Evolutionary conservation across 305 asterid species (phyloP).

Genomic region (Withania somnifera): DNA sequence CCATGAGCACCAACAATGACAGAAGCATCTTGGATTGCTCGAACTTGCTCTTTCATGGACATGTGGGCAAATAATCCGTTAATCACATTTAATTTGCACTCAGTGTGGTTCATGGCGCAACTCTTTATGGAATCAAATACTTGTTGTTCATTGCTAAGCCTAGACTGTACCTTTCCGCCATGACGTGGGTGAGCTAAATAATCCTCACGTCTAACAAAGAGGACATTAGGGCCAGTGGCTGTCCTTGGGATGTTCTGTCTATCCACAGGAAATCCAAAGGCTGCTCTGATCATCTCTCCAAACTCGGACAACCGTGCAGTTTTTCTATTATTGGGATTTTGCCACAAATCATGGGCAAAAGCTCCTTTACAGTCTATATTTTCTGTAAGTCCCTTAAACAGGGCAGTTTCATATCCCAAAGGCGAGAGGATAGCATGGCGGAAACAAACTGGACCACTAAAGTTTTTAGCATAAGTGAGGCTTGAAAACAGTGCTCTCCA

Average conservation of each 20-base stretch:
- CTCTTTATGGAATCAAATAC: constrained; percentile 49
- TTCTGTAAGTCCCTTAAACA: constrained; percentile 74
- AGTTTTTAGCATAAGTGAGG: constrained; percentile 75
- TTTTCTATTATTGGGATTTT: constrained; percentile 42
- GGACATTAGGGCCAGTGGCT: constrained; percentile 43
- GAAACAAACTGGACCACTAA: constrained; percentile 59
- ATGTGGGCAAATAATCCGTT: constrained; percentile 93
- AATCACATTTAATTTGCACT: constrained; percentile 49
- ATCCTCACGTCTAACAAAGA: constrained; percentile 91
- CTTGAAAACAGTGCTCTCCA: constrained; percentile 85
- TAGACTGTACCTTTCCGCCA: constrained; percentile 71
- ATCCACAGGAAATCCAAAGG: constrained; percentile 60
- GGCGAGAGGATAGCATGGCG: constrained; percentile 84
- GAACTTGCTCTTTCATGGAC: constrained; percentile 93
- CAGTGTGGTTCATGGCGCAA: constrained; percentile 47
- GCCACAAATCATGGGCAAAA: constrained; percentile 53
- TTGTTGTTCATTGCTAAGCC: constrained; percentile 76
- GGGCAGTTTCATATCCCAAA: constrained; percentile 85
- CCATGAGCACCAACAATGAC: constrained; percentile 95
- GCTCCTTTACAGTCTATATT: constrained; percentile 58
- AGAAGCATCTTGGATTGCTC: constrained; percentile 76
- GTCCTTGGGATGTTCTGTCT: constrained; percentile 26
- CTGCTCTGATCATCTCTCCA: constrained; percentile 91
- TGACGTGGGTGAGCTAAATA: constrained; percentile 94
- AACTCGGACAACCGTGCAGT: constrained; percentile 93